Percentiles rank a stretch among this genome's conserved stretches.
phyloP scores from a whole-genome alignment of 257 asterid species.

The Penstemon newberryi region DNA sequence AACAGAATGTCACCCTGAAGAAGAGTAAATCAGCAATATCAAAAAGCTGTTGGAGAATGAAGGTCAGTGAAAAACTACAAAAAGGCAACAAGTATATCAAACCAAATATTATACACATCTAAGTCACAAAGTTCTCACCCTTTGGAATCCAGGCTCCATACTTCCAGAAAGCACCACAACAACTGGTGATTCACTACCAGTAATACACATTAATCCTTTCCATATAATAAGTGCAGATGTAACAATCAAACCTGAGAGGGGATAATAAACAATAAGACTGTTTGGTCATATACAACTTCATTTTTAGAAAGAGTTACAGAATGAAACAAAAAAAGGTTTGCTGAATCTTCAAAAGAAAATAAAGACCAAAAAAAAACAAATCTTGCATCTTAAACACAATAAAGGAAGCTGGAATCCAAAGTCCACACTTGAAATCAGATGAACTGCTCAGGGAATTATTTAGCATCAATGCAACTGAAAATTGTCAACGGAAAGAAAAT shows the following conservation, averaged over 20 bases:
- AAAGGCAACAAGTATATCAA: no score
- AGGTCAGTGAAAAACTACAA: no score
- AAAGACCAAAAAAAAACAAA: no score
- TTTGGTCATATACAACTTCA: no score
- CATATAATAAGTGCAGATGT: slow-evolving; percentile 62
- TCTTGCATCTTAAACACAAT: no score
- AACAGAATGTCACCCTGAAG: slow-evolving; percentile 93
- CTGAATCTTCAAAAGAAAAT: no score
- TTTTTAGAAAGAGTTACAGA: no score
- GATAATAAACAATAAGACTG: no score
- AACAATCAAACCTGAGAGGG: slow-evolving; percentile 47
- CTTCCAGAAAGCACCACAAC: slow-evolving; percentile 77
- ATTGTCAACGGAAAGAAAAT: background rate
- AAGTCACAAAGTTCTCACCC: slow-evolving; percentile 40
- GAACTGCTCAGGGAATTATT: background rate
- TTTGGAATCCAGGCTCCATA: slow-evolving; percentile 80
- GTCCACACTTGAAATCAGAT: background rate
- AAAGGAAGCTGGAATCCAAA: no score
- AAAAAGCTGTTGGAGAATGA: background rate
- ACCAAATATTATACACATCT: no score
- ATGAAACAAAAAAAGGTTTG: no score
- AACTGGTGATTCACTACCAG: slow-evolving; percentile 74
- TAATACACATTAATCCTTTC: slow-evolving; percentile 52
- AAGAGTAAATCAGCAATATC: slow-evolving; percentile 13
- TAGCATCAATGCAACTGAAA: slow-evolving; percentile 4